phyloP scores from a whole-genome alignment of 2,329 filamentous ascomycete genomes.

The Ophiostoma tasmaniense region DNA sequence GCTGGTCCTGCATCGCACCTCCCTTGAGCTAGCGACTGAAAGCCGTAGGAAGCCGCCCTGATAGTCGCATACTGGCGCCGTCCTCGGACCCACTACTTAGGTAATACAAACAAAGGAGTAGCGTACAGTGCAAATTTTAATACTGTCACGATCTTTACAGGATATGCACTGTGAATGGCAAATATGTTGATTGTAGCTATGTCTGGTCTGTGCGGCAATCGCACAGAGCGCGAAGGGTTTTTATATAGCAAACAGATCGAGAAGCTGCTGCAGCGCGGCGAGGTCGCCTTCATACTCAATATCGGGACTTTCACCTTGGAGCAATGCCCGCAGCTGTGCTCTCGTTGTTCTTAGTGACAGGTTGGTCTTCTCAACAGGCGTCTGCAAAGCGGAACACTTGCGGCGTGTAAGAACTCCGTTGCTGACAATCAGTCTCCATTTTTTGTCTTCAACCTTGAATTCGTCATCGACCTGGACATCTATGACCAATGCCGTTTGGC shows the following conservation, averaged over 20 bases:
- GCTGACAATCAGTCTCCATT: background rate
- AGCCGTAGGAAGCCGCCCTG: constrained; percentile 1
- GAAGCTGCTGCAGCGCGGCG: background rate
- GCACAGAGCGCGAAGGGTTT: background rate
- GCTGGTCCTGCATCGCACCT: background rate
- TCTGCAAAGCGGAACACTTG: background rate
- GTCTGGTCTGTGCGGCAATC: background rate
- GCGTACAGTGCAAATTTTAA: background rate
- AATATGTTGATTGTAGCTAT: too few relatives aligned
- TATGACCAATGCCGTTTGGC: background rate
- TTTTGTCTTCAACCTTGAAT: background rate
- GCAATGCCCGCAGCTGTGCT: background rate
- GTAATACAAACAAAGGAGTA: background rate
- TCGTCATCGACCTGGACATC: background rate
- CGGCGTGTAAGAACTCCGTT: background rate
- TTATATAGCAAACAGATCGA: background rate
- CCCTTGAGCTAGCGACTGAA: constrained; percentile 9
- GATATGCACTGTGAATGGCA: too few relatives aligned
- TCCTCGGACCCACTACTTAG: background rate
- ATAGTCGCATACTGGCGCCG: background rate
- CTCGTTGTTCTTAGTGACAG: background rate
- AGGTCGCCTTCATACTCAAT: background rate
- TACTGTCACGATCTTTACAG: too few relatives aligned
- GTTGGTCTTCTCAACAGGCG: background rate
- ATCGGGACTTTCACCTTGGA: background rate